Conservation (phyloP, 305 asterid genomes). For the Solanum hybrid region DNA sequence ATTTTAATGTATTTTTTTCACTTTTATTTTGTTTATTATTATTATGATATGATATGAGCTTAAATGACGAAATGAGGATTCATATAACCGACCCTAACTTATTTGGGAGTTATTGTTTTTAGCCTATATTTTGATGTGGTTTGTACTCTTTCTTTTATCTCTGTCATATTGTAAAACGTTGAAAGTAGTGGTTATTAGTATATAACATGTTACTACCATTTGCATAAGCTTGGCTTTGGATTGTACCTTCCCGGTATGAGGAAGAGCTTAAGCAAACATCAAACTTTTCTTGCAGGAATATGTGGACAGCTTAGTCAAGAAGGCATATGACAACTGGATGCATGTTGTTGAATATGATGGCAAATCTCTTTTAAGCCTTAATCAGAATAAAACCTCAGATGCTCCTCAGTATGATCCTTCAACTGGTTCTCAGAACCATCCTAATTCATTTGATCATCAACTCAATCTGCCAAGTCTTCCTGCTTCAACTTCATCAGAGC, state of each 20-base stretch:
- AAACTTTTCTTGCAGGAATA: slow-evolving; percentile 18
- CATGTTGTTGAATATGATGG: slow-evolving; percentile 33
- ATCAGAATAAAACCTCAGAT: slow-evolving; percentile 5
- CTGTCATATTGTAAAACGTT: neutral
- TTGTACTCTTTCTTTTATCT: neutral
- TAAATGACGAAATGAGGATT: neutral
- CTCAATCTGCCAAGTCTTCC: slow-evolving; percentile 9
- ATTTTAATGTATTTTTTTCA: neutral
- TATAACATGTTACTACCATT: neutral
- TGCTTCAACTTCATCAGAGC: slow-evolving; percentile 11
- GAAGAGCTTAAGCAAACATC: slow-evolving; percentile 3
- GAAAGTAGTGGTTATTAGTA: neutral
- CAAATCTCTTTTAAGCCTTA: slow-evolving; percentile 20
- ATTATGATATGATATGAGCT: neutral
- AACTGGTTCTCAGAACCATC: slow-evolving; percentile 5
- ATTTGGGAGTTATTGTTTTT: neutral
- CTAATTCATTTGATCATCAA: slow-evolving; percentile 4
- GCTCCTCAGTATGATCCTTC: slow-evolving; percentile 1
- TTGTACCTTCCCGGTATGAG: neutral
- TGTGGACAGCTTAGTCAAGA: slow-evolving; percentile 31
- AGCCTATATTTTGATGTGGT: neutral
- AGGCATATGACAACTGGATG: slow-evolving; percentile 43
- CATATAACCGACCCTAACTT: neutral
- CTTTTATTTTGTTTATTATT: neutral
- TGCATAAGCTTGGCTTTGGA: neutral